Evolutionary conservation across 345 rosid species (phyloP), one percentile per base, ranked within the genome.

Genomic region (Mercurialis annua): DNA sequence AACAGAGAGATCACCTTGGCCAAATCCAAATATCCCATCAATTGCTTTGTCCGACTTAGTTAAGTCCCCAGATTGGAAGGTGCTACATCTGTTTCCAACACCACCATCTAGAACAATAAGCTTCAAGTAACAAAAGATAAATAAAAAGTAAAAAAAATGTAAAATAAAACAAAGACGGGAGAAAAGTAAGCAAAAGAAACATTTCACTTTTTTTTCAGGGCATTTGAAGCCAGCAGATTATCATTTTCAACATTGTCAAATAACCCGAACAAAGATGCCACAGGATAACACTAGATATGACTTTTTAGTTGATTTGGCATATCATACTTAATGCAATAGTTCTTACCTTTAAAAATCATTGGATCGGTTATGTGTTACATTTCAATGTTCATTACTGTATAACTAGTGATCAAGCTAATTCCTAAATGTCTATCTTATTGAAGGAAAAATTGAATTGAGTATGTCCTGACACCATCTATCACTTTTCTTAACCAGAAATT

Each of bases 1-100:
- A 11, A 75, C 71, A 4, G 79, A 75, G 29, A 75, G 79, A 20
- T 52, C 64, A 20, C 79, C 79, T 66, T 60, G 79, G 60, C 79
- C 79, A 75, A 75, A 75, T 54, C 79, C 79, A 60, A 75, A 75
- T 60, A 75, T 75, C 34, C 79, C 79, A 55, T 75, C 79, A 44
- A 75, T 44, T 60, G 79, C 79, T 60, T 75, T 75, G 27, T 75
- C 79, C 0, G 71, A 44, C 71, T 70, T 66, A 7, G 68, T 60
- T 54, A 75, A 61, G 59, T 75, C 79, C 67, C 79, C 79, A 1
- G 71, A 70, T 21, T 75, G 79, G 71, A 44, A 75, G 42, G 71
- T 66, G 64, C 79, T 75, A 49, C 79, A 75, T 60, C 79, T 75
- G 71, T 77, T 84, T 65, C 73, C 61, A 77, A 58, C 62, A 54